A percentile compares a stretch with the other conserved stretches of the same genome.
These are phyloP conservation scores for Pyracantha coccinea DNA, from an alignment of 331 rosid species.

Conservation along the genomic window DNA sequence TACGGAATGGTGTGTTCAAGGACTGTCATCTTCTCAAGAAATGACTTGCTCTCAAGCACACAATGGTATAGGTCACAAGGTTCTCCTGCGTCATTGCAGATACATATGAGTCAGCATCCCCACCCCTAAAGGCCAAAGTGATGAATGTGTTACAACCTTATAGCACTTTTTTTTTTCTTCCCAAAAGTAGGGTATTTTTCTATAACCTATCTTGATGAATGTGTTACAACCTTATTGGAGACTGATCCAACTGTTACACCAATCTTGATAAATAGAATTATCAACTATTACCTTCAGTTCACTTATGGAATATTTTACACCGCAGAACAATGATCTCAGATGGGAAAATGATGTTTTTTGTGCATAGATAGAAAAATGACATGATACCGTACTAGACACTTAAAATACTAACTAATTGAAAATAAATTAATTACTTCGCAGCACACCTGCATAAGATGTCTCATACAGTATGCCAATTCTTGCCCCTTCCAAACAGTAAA, in stretches of 20 bases:
- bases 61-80: constrained; percentile 78
- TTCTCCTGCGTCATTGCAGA: constrained; percentile 53
- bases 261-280: not conserved
- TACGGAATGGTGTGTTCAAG: constrained; percentile 93
- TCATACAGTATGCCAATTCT: constrained; percentile 89
- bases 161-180: not conserved
- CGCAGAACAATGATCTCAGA: not conserved
- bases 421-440: constrained; percentile 9
- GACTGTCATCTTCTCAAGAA: constrained; percentile 94
- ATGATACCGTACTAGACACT: not conserved
- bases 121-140: not conserved
- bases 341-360: not conserved
- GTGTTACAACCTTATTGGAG: not conserved
- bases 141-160: not conserved
- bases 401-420: not conserved
- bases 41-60: constrained; percentile 93
- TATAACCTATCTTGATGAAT: not conserved
- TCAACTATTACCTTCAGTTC: not conserved
- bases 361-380: not conserved
- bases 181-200: not conserved
- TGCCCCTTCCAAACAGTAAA: constrained; percentile 87
- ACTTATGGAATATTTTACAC: not conserved
- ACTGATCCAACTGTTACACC: not conserved
- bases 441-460: constrained; percentile 82
- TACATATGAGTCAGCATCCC: constrained; percentile 12